Percentiles rank a stretch among this genome's conserved stretches.
Evolutionary conservation across 2,329 filamentous ascomycete species (phyloP).

Genomic region (Zasmidium cellare): DNA sequence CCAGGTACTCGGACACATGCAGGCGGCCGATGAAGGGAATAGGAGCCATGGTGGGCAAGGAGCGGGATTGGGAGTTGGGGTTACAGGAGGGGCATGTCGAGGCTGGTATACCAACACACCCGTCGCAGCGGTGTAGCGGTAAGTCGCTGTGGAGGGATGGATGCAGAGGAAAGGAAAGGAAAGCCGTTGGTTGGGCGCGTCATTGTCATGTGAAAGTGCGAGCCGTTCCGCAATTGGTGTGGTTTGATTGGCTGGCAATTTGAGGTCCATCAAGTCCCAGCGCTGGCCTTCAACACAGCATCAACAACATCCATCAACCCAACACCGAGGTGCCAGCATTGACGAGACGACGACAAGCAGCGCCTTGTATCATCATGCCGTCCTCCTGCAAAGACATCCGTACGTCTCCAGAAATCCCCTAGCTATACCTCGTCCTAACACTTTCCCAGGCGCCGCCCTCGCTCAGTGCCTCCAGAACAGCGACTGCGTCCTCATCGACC

Average conservation of each 20-base stretch:
- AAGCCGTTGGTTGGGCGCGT: neutral
- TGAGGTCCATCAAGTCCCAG: neutral
- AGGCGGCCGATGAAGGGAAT: constrained; percentile 66
- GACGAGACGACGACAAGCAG: neutral
- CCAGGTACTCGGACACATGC: constrained; percentile 73
- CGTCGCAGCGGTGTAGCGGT: neutral
- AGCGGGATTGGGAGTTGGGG: neutral
- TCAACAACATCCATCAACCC: neutral
- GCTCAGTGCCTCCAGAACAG: constrained; percentile 94
- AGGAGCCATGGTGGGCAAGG: constrained; percentile 47
- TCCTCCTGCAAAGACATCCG: constrained; percentile 96
- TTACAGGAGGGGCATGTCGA: neutral
- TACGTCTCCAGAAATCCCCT: constrained; percentile 51
- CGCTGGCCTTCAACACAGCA: neutral
- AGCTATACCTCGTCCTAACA: neutral
- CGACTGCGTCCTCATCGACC: constrained; percentile 92
- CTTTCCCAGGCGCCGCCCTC: constrained; percentile 77
- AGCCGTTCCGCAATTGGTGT: neutral
- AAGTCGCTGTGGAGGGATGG: neutral
- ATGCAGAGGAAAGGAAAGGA: neutral
- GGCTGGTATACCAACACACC: neutral
- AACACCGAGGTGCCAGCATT: too few species aligned
- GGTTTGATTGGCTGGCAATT: neutral
- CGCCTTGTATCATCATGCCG: constrained; percentile 62
- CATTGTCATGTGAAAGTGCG: constrained; percentile 16